Evolutionary conservation across 2,329 filamentous ascomycete species (phyloP), one percentile per base, ranked within the genome.

Genomic region (Graphilbum ipis-grandicollis): DNA sequence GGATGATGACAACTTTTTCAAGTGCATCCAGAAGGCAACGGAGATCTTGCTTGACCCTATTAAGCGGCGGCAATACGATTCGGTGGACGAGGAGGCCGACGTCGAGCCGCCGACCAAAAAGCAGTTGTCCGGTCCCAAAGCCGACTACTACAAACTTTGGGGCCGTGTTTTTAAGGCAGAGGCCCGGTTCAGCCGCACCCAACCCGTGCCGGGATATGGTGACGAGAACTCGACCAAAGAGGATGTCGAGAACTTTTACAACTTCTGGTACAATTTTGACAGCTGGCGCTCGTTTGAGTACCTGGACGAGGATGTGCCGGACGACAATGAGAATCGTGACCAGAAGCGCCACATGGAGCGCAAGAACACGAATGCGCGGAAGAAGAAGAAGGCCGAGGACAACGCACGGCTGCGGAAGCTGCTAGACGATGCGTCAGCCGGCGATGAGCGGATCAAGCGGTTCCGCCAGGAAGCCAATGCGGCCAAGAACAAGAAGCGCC

Each of bases 251-350:
- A 66, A 68, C 37, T 98, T 98, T 60, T 98, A 98, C 73, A 93
- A 98, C 71, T 98, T 96, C 68, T 98, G 82, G 79, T 98, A 96
- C 70, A 92, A 88, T 70, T 93, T 98, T 51, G 90, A 98, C 69
- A 90, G 80, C 58, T 98, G 90, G 90, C 72, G 90, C 43, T 77
- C 81, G 3, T 98, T 98, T 52, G 90, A 98, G 64, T 98, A 98
- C 61, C 80, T 93, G 41, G 90, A 98, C 54, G 90, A 98, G 66
- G 90, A 98, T 55, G 88, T 98, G 22, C 90, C 90, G 30, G 90
- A 98, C 53, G 90, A 98, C 67, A 93, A 90, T 58, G 90, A 96
- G 66, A 93, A 86, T 67, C 86, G 90, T 57, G 88, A 96, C 63
- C 90, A 98, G 68, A 96, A 94, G 69, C 83, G 90, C 40, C 88